Evolutionary conservation across 306 rosid species (phyloP), one percentile per base, ranked within the genome.

Genomic region (Vigna hirtella): DNA sequence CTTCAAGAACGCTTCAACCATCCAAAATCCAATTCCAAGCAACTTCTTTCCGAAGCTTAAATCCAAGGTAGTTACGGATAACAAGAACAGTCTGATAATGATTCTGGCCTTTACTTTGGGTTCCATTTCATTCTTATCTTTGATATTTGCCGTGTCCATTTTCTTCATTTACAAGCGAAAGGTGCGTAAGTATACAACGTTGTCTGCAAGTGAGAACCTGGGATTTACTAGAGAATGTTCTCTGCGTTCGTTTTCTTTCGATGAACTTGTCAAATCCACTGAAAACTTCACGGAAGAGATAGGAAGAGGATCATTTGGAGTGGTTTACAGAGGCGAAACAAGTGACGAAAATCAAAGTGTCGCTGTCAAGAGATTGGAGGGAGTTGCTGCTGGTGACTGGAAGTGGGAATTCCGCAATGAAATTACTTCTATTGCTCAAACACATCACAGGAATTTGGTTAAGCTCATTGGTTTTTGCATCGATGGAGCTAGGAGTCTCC

Each of bases 391-490:
- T 6, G 82, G 57, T 2, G 84, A 71, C 71, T 82, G 86, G 52
- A 82, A 75, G 57, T 65, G 82, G 30, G 82, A 82, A 51, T 82
- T 85, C 50, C 84, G 28, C 40, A 72, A 82, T 26, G 88, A 85
- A 49, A 57, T 85, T 5, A 79, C 77, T 0, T 32, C 82, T 49
- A 85, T 85, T 12, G 84, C 77, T 70, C 77, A 74, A 82, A 85
- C 89, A 45, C 77, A 79, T 76, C 89, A 82, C 1, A 79, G 66
- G 24, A 82, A 85, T 79, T 36, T 85, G 42, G 89, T 85, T 9
- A 78, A 74, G 69, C 80, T 85, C 6, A 38, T 85, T 36, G 89
- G 89, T 51, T 85, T 70, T 59, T 85, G 89, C 18, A 43, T 85
- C 15, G 80, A 85, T 7, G 82, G 89, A 1, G 49, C 84, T 1